phyloP scores from a whole-genome alignment of 768 basidiomycete genomes.

The Rhodosporidiobolus sp. region DNA sequence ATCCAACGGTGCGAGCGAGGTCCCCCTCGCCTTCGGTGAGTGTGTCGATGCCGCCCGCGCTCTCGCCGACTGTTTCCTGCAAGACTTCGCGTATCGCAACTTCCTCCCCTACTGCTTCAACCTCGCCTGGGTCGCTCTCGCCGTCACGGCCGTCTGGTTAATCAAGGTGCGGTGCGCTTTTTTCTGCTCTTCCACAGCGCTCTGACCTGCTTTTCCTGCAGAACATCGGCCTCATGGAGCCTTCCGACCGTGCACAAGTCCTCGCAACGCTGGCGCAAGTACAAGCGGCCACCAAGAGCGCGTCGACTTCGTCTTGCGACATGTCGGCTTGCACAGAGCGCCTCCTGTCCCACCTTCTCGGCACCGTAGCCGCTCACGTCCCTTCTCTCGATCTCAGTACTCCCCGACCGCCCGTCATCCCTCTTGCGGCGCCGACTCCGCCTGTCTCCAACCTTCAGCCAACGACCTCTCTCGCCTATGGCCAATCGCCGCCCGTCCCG shows the following conservation, averaged over 20 bases:
- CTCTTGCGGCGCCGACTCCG: not conserved
- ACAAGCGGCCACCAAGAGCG: not conserved
- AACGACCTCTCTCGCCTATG: not conserved
- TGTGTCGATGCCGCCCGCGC: not conserved
- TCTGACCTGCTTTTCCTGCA: not conserved
- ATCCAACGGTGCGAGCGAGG: not conserved
- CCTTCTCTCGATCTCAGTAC: not conserved
- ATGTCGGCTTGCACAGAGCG: not conserved
- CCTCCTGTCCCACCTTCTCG: not conserved
- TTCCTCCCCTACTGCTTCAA: conserved; percentile 2
- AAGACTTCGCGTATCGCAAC: not conserved
- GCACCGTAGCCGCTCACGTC: not conserved
- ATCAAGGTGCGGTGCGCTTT: not conserved
- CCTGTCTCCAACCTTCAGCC: not conserved
- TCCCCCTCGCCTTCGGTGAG: not conserved
- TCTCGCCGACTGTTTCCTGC: not conserved
- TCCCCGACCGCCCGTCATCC: not conserved
- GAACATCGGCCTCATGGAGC: not conserved
- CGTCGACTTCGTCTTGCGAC: not conserved
- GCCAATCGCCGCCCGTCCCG: no score
- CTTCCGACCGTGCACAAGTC: not conserved
- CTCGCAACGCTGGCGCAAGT: not conserved
- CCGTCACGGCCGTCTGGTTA: not conserved
- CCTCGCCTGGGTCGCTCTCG: not conserved
- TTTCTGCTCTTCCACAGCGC: not conserved